These are phyloP conservation scores for Beta vulgaris DNA, from an alignment of 148 eudicot species.

Conservation along the genomic window DNA sequence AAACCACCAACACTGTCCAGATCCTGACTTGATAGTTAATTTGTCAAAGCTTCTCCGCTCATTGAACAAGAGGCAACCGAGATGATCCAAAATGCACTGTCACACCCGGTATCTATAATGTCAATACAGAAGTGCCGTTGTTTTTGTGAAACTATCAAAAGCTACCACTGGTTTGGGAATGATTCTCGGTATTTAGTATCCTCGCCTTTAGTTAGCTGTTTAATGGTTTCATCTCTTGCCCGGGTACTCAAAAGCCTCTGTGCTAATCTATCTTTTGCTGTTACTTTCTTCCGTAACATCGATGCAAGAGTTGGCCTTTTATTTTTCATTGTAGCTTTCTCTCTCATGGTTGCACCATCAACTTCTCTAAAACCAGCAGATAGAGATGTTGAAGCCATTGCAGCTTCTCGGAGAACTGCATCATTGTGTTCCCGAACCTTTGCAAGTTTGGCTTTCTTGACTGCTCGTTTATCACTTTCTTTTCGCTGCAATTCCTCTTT, in stretches of 20 bases:
- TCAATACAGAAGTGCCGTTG: background rate
- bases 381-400: slow-evolving; percentile 66
- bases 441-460: slow-evolving; percentile 80
- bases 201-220: slow-evolving; percentile 56
- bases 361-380: slow-evolving; percentile 55
- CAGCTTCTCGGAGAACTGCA: slow-evolving; percentile 68
- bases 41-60: background rate
- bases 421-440: slow-evolving; percentile 76
- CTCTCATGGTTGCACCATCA: slow-evolving; percentile 24
- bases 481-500: slow-evolving; percentile 53
- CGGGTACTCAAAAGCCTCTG: slow-evolving; percentile 58
- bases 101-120: background rate
- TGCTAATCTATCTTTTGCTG: slow-evolving; percentile 70
- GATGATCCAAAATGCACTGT: background rate
- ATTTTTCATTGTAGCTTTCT: slow-evolving; percentile 31
- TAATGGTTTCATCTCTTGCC: slow-evolving; percentile 51
- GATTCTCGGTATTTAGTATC: slow-evolving; percentile 67
- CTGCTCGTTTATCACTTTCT: slow-evolving; percentile 45
- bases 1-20: background rate
- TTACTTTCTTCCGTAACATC: slow-evolving; percentile 87
- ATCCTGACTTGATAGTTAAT: background rate
- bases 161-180: slow-evolving; percentile 76
- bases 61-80: slow-evolving; percentile 6
- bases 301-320: slow-evolving; percentile 72
- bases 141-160: background rate